Evolutionary conservation across 1,284 basidiomycete species (phyloP).

Genomic region (Cryptococcus depauperatus): DNA sequence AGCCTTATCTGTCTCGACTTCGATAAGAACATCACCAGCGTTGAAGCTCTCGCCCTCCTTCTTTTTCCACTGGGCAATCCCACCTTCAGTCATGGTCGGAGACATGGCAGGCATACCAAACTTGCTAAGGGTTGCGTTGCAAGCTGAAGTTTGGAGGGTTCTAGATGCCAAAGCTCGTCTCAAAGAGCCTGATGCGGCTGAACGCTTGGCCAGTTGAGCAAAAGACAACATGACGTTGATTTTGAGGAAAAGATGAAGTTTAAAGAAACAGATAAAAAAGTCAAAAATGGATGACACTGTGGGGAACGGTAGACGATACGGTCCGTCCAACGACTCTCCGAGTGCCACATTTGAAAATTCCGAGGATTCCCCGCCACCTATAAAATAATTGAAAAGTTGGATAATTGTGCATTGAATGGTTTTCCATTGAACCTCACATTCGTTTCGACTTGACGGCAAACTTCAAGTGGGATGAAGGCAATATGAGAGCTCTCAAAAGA

Average conservation of each 20-base stretch:
- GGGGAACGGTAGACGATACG: too few relatives aligned
- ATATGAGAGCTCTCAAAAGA: too few relatives aligned
- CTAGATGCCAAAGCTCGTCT: slow-evolving; percentile 23
- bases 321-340: too few relatives aligned
- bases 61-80: slow-evolving; percentile 95
- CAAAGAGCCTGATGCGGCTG: slow-evolving; percentile 22
- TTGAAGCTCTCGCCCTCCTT: slow-evolving; percentile 77
- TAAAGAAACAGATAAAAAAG: neutral
- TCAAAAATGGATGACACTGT: too few relatives aligned
- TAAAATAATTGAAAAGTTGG: too few relatives aligned
- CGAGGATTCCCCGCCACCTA: too few relatives aligned
- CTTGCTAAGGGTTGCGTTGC: slow-evolving; percentile 61
- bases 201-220: slow-evolving; percentile 37
- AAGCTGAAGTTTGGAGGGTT: slow-evolving; percentile 67
- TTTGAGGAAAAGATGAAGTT: neutral
- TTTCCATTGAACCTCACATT: too few relatives aligned
- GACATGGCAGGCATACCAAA: slow-evolving; percentile 91
- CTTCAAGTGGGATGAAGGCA: too few relatives aligned
- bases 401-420: too few relatives aligned
- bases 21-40: slow-evolving; percentile 82
- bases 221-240: slow-evolving; percentile 36
- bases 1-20: slow-evolving; percentile 98
- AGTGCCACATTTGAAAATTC: too few relatives aligned
- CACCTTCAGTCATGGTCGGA: slow-evolving; percentile 98
- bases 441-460: too few relatives aligned